Evolutionary conservation across 23 red algal species (phyloP).

Genomic region (Rhodosorus marinus): DNA sequence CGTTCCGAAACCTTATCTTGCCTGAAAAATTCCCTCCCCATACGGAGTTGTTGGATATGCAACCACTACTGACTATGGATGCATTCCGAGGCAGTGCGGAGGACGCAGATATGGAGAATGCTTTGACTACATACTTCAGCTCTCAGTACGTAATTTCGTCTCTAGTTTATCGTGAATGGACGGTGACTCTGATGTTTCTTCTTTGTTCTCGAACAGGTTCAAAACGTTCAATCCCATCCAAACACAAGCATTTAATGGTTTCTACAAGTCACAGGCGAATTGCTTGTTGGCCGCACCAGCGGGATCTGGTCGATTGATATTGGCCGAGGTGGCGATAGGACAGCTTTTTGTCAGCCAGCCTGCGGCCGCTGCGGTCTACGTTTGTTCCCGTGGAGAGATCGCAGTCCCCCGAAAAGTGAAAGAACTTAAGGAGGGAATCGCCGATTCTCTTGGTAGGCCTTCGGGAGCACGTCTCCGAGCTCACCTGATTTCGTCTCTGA

Average conservation of each 20-base stretch:
- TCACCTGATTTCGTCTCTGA: no score
- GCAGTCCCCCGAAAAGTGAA: conserved; percentile 10
- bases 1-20: conserved; percentile 29
- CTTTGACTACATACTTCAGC: no score
- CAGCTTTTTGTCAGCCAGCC: conserved; percentile 17
- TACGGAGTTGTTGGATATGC: conserved; percentile 17
- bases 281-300: conserved; percentile 39
- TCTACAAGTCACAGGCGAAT: conserved; percentile 48
- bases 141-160: no score
- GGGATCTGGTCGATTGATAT: conserved; percentile 17
- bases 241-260: conserved; percentile 45
- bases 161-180: no score
- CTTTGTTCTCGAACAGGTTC: conserved; percentile 13
- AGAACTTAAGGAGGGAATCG: neutral
- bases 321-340: conserved; percentile 26
- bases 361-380: conserved; percentile 19
- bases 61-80: conserved; percentile 17
- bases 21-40: conserved; percentile 47
- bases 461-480: no score
- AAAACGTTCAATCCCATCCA: conserved; percentile 38
- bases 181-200: no score
- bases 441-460: no score
- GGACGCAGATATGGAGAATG: no score
- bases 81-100: no score
- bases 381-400: conserved; percentile 5